Percentiles rank a stretch among this genome's conserved stretches.
phyloP scores from a whole-genome alignment of 179 eudicot species.

The Pouteria campechiana region DNA sequence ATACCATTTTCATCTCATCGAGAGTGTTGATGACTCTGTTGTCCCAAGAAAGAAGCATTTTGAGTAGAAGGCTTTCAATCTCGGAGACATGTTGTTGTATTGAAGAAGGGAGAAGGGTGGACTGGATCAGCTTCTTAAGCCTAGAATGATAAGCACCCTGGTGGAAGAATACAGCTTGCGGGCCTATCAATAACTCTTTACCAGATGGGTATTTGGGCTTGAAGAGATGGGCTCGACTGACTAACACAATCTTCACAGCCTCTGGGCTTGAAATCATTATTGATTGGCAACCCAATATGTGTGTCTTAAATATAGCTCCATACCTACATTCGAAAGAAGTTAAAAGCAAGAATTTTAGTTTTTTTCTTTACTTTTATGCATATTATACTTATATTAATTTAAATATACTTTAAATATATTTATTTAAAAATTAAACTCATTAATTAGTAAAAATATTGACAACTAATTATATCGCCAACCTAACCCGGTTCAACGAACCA shows the following conservation, averaged over 20 bases:
- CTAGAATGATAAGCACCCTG: conserved; percentile 67
- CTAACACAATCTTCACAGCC: conserved; percentile 59
- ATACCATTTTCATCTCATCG: conserved; percentile 74
- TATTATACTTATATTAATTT: too few relatives aligned
- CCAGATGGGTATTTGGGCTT: conserved; percentile 89
- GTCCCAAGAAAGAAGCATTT: conserved; percentile 46
- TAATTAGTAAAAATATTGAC: too few relatives aligned
- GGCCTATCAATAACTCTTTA: conserved; percentile 71
- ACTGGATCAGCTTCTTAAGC: conserved; percentile 52
- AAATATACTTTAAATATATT: too few relatives aligned
- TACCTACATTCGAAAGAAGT: conserved; percentile 25
- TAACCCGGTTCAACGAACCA: too few relatives aligned
- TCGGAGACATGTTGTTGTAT: conserved; percentile 28
- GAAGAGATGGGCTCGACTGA: conserved; percentile 60
- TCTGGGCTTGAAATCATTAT: conserved; percentile 90
- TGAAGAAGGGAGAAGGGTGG: conserved; percentile 43
- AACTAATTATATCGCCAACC: too few relatives aligned
- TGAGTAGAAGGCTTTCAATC: conserved; percentile 46
- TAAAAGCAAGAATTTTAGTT: background rate
- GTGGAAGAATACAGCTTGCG: conserved; percentile 75
- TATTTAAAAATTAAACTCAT: too few relatives aligned
- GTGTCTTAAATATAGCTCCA: conserved; percentile 71
- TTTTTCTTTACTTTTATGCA: too few relatives aligned
- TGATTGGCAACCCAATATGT: conserved; percentile 85
- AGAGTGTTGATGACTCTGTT: conserved; percentile 40